Evolutionary conservation across 2,329 filamentous ascomycete species (phyloP).

Genomic region (Mariannaea sp.): DNA sequence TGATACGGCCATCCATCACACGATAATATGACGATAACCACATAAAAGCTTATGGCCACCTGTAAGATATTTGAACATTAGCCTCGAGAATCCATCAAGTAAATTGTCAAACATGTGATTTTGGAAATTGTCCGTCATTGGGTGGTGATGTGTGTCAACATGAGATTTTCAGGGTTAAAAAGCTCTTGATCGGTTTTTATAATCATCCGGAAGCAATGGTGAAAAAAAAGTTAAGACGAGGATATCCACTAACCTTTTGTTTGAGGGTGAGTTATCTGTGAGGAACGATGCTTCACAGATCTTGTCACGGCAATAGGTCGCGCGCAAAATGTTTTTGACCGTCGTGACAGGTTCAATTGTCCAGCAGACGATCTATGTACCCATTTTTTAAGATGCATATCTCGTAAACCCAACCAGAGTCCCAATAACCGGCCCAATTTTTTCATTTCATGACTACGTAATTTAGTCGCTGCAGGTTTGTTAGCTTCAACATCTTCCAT

Average conservation of each 20-base stretch:
- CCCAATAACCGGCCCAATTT: constrained; percentile 48
- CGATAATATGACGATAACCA: constrained; percentile 19
- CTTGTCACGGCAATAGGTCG: constrained; percentile 29
- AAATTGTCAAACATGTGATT: constrained; percentile 28
- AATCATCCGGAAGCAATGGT: constrained; percentile 56
- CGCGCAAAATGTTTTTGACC: constrained; percentile 40
- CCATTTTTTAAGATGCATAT: constrained; percentile 45
- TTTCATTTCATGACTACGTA: constrained; percentile 41
- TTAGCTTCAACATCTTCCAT: constrained; percentile 43
- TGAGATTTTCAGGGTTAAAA: constrained; percentile 69
- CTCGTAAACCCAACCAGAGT: constrained; percentile 52
- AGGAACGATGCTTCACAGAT: constrained; percentile 27
- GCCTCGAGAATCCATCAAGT: constrained; percentile 44
- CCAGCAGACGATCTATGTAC: constrained; percentile 56
- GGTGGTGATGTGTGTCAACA: constrained; percentile 64
- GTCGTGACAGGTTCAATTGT: constrained; percentile 46
- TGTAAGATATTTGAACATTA: constrained; percentile 41
- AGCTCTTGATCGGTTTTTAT: constrained; percentile 64
- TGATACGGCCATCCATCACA: constrained; percentile 26
- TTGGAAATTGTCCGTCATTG: constrained; percentile 55
- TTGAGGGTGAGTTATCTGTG: constrained; percentile 9
- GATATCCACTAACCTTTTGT: constrained; percentile 53
- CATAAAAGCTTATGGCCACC: constrained; percentile 18
- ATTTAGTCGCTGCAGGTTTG: constrained; percentile 57
- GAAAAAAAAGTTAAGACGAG: constrained; percentile 17